Evolutionary conservation across 306 rosid genomes (phyloP), one percentile per base, ranked within the genome.

Genomic region (Cyclanthera cordifolia): DNA sequence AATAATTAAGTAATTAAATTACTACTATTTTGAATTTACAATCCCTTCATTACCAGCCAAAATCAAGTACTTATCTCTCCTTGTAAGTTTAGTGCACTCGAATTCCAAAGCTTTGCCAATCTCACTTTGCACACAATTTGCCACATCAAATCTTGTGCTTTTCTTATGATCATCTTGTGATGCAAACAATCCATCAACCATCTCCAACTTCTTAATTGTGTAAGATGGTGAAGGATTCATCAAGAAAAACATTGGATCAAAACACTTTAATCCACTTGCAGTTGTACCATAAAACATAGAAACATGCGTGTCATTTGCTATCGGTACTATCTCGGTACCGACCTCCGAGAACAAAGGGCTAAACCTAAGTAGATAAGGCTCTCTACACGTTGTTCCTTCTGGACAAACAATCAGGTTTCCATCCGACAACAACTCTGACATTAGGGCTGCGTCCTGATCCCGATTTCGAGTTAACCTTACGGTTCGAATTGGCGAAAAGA

Each of bases 301-400:
- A n/a, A 89, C 95, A 21, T 82, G 82, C 65, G 79, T 72, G 5
- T 81, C 74, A 0, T 85, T 23, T 0, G 98, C 98, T 0, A 92
- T 88, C 0, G 96, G 98, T 0, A 76, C 54, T 0, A 92, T 85
- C 2, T 74, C 76, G 0, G 80, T 70, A 2, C 84, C 56, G 72
- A 92, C 69, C 37, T 92, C 98, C 0, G 96, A 61, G 27, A 89
- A 92, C 41, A 89, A 39, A 6, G 98, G 90, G 52, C 98, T 92
- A 48, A 89, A 92, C 77, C 98, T 71, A 14, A 92, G 77, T 37
- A 92, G 86, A 77, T 87, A 92, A 0, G 90, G 82, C n/a, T 92
- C 98, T 43, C 98, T 81, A 48, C 98, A 92, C 0, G 98, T 92
- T 70, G 97, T 92, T 59, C 97, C 97, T 15, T 92, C 97, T 0